phyloP scores from a whole-genome alignment of 768 basidiomycete species.

The Lyophyllum decastes region DNA sequence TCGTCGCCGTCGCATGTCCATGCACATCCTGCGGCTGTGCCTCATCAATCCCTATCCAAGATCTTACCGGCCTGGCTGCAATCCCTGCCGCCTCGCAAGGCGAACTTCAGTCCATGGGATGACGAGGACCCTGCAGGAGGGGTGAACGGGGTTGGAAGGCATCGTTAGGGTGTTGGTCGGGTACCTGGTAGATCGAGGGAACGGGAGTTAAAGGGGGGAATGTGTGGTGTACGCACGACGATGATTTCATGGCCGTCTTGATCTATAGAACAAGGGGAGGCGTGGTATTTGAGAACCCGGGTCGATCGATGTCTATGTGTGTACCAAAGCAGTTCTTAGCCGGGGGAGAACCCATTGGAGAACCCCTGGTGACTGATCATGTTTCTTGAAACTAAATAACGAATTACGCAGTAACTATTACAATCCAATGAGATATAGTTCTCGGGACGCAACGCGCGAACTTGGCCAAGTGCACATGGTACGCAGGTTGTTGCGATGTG shows the following conservation, averaged over 20 bases:
- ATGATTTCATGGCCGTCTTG: constrained; percentile 12
- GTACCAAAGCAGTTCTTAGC: constrained; percentile 17
- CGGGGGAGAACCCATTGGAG: constrained; percentile 7
- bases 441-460: not conserved
- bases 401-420: constrained; percentile 8
- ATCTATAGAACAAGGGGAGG: constrained; percentile 19
- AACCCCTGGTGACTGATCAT: constrained; percentile 4
- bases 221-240: constrained; percentile 6
- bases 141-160: constrained; percentile 14
- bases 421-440: not conserved
- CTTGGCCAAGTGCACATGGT: not conserved
- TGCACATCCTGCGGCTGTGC: constrained; percentile 27
- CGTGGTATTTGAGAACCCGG: constrained; percentile 15
- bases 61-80: constrained; percentile 68
- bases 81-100: constrained; percentile 65
- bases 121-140: constrained; percentile 54
- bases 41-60: constrained; percentile 26
- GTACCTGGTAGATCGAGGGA: not conserved
- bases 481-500: not conserved
- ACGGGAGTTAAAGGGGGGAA: constrained; percentile 10
- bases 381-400: constrained; percentile 16
- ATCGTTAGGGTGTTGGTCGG: constrained; percentile 11
- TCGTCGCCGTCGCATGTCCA: constrained; percentile 63
- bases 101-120: constrained; percentile 83
- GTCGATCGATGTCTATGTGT: constrained; percentile 17